Percentiles rank a stretch among this genome's conserved stretches.
These are phyloP conservation scores for Lipomyces starkeyi DNA, from an alignment of 805 yeast species.

Conservation along the genomic window DNA sequence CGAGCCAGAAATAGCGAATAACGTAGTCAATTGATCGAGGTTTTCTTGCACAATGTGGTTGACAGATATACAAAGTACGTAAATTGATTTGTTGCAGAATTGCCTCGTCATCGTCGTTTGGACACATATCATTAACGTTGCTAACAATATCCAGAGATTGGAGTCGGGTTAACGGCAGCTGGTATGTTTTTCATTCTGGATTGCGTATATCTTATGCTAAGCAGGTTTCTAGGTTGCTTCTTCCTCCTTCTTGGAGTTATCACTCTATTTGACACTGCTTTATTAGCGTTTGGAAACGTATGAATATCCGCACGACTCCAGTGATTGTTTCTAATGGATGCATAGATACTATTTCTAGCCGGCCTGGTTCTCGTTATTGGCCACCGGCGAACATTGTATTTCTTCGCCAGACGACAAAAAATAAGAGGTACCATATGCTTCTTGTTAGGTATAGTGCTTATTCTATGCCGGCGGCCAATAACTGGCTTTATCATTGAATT, in stretches of 20 bases:
- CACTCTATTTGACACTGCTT: slow-evolving; percentile 85
- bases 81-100: slow-evolving; percentile 22
- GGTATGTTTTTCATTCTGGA: slow-evolving; percentile 49
- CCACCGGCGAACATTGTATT: slow-evolving; percentile 76
- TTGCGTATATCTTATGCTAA: background rate
- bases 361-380: slow-evolving; percentile 90
- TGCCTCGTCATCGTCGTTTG: background rate
- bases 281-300: slow-evolving; percentile 87
- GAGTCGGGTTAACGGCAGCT: slow-evolving; percentile 89
- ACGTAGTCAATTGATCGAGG: background rate
- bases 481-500: slow-evolving; percentile 84
- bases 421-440: slow-evolving; percentile 87
- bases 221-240: slow-evolving; percentile 54
- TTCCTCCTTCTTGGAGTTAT: slow-evolving; percentile 82
- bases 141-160: slow-evolving; percentile 63
- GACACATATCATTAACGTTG: background rate
- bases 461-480: slow-evolving; percentile 76
- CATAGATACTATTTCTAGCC: slow-evolving; percentile 64
- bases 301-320: slow-evolving; percentile 16
- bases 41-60: slow-evolving; percentile 44
- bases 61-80: slow-evolving; percentile 49
- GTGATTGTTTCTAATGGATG: background rate
- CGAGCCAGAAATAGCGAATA: background rate
- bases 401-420: slow-evolving; percentile 86
- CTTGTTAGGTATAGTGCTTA: slow-evolving; percentile 72